Base-by-base conservation (phyloP, 1,139 yeast species). In the Magnusiomyces fungicola region DNA sequence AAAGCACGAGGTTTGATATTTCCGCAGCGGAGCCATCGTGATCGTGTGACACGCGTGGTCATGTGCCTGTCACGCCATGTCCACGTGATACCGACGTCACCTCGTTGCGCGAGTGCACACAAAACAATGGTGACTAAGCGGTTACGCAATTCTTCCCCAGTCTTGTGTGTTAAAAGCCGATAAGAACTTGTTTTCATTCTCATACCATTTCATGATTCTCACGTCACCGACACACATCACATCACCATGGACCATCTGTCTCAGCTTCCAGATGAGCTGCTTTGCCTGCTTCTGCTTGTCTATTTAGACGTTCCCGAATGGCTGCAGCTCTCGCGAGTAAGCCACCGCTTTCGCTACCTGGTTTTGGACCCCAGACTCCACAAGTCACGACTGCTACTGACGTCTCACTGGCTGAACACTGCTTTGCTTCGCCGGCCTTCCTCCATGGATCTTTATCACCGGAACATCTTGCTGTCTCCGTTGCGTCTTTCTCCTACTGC, bases 401-500 rank as follows among this genome's bases (percentile, higher is more conserved):
- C 45, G 12, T n/a, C 30, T 2, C 37, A 42, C 38, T 42, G 21
- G n/a, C 37, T 42, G n/a, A 32, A 22, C 19, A n/a, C 22, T n/a
- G 45, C 29, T 3, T 19, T 42, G 19, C 23, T 25, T 25, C n/a
- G 37, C 18, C 55, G 65, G 19, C 66, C 65, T 12, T 32, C 62
- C 1, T 52, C 57, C 32, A 47, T 50, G 34, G 62, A 58, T 10
- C 56, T 63, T 16, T 56, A 52, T 27, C 55, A 57, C 21, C 54
- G 61, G 25, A 58, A 59, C 43, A 57, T 64, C 30, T 53, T 64
- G n/a, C 52, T 54, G 36, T 53, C 60, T 4, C 53, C 61, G 12
- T 44, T 44, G 14, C 58, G 57, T n/a, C 54, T 62, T 22, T 56
- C 64, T 2, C 67, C 65, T 3, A 46, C 48, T 21, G 56, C 59